Conservation (phyloP, 23 red algal genomes). For the Pyropia haitanensis region DNA sequence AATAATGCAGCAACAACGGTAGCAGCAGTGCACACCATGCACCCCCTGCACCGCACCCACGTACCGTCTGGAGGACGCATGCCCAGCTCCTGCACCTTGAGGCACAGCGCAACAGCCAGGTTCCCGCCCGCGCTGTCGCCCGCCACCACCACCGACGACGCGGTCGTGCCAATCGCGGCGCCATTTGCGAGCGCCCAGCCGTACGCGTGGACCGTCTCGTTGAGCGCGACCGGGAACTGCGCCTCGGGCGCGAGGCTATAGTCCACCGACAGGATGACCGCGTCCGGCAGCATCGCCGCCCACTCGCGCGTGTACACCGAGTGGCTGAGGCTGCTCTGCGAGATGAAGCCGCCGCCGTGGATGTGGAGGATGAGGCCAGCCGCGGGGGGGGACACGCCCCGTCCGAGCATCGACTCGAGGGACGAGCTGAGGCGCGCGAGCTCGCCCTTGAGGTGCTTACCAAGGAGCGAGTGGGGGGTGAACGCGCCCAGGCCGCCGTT, state of each 20-base stretch:
- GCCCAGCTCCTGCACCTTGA: slow-evolving; percentile 32
- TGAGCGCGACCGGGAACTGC: slow-evolving; percentile 54
- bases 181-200: slow-evolving; percentile 65
- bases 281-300: slow-evolving; percentile 54
- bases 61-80: slow-evolving; percentile 64
- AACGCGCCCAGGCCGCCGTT: not conserved
- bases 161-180: slow-evolving; percentile 26
- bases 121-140: slow-evolving; percentile 95
- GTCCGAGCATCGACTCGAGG: slow-evolving; percentile 26
- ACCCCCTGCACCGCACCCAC: too few relatives aligned
- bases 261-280: slow-evolving; percentile 90
- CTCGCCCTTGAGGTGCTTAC: slow-evolving; percentile 15
- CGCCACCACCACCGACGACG: slow-evolving; percentile 60
- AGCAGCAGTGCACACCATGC: not conserved
- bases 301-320: slow-evolving; percentile 60
- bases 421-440: slow-evolving; percentile 26
- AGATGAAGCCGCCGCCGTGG: slow-evolving; percentile 95
- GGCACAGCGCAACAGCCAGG: slow-evolving; percentile 55
- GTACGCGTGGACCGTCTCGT: slow-evolving; percentile 62
- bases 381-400: slow-evolving; percentile 25
- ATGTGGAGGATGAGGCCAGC: slow-evolving; percentile 69
- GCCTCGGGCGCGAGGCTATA: slow-evolving; percentile 87
- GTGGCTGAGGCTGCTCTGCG: slow-evolving; percentile 78
- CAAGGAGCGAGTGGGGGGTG: not conserved
- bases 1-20: not conserved